A percentile compares a stretch with the other conserved stretches of the same genome.
Evolutionary conservation across 106 monocot species (phyloP).

Genomic region (Posidonia australis): DNA sequence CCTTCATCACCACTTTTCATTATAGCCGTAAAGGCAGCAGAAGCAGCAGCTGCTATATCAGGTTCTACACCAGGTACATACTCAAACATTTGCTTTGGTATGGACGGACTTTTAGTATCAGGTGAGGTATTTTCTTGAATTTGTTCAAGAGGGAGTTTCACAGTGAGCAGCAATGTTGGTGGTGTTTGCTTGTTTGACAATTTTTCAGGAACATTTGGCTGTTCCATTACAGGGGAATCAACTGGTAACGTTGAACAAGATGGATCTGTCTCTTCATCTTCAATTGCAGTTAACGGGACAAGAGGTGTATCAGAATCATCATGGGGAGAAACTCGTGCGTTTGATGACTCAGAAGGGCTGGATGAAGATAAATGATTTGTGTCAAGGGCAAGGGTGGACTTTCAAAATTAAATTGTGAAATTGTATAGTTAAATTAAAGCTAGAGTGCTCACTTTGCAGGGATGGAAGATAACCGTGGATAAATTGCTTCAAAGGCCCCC

Average conservation of each 20-base stretch:
- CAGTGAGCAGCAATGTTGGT: neutral
- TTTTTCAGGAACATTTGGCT: neutral
- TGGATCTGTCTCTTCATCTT: conserved; percentile 39
- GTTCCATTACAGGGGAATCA: neutral
- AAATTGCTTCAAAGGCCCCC: conserved; percentile 71
- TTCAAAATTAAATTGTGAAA: neutral
- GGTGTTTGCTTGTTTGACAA: neutral
- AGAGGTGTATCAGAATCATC: conserved; percentile 40
- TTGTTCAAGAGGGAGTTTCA: neutral
- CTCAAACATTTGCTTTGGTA: conserved; percentile 1
- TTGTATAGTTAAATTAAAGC: neutral
- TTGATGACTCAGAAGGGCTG: conserved; percentile 51
- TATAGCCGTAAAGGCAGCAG: conserved; percentile 65
- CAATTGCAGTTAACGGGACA: conserved; percentile 68
- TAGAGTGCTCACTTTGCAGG: conserved; percentile 57
- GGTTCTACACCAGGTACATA: conserved; percentile 24
- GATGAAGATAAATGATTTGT: conserved; percentile 3
- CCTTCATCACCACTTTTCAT: conserved; percentile 58
- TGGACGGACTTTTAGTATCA: no score
- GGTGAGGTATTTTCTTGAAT: neutral
- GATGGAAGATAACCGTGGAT: conserved; percentile 57
- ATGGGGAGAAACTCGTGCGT: conserved; percentile 16
- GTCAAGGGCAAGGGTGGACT: neutral
- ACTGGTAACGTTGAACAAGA: neutral
- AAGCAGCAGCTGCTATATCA: conserved; percentile 71